Percentiles rank a stretch among this genome's conserved stretches.
These are phyloP conservation scores for Boletales sp. DNA, from an alignment of 768 basidiomycete genomes.

Conservation along the genomic window DNA sequence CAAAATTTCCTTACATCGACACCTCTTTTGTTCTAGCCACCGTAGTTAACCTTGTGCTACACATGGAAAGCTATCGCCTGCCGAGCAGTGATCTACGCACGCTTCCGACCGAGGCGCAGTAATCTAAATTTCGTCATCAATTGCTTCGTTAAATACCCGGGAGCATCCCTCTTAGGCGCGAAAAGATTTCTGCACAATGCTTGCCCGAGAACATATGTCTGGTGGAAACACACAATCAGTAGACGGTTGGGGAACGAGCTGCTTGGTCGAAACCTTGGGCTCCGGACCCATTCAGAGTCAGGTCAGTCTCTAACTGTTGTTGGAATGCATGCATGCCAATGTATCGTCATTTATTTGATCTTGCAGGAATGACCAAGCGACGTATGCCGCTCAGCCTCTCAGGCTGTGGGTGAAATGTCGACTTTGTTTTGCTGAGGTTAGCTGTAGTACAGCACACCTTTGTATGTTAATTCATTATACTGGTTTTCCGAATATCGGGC, in stretches of 20 bases:
- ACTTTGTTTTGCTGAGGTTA: neutral
- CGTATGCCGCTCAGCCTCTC: no score
- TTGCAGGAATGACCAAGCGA: no score
- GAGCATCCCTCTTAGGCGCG: neutral
- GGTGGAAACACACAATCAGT: neutral
- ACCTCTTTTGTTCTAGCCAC: neutral
- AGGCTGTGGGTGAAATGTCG: neutral
- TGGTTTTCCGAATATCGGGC: neutral
- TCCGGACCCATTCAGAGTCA: neutral
- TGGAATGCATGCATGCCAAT: no score
- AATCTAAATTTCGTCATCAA: neutral
- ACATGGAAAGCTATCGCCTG: neutral
- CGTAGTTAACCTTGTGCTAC: neutral
- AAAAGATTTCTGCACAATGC: no score
- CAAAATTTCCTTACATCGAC: slow-evolving; percentile 11
- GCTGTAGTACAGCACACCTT: no score
- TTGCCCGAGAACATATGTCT: neutral
- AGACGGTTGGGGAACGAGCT: neutral
- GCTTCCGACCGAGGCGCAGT: neutral
- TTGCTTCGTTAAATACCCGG: neutral
- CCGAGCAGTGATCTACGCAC: neutral
- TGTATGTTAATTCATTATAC: no score
- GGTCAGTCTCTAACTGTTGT: neutral
- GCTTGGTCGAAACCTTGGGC: neutral
- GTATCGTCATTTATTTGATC: neutral